Conservation (phyloP, 1,284 basidiomycete genomes). For the Tausonia pullulans region DNA sequence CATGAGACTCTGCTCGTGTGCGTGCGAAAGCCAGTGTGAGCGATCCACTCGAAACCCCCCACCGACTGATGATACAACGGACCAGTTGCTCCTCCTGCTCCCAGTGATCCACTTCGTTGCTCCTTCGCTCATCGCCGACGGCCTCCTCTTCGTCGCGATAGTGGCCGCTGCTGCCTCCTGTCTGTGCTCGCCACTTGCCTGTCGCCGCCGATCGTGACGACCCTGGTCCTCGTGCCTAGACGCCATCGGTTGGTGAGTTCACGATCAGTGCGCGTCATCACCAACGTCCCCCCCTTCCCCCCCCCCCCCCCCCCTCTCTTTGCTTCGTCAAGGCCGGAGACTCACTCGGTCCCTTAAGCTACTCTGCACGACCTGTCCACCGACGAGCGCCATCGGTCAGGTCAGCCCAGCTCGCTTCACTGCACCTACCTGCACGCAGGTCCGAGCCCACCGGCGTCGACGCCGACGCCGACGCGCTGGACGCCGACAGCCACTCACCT, state of each 20-base stretch:
- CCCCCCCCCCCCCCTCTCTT: background rate
- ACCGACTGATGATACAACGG: background rate
- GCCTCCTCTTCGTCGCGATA: constrained; percentile 49
- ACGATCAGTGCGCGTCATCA: background rate
- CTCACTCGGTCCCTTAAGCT: background rate
- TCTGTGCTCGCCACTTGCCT: too few relatives aligned
- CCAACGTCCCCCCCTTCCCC: background rate
- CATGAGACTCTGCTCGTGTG: constrained; percentile 54
- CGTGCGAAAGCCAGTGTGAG: background rate
- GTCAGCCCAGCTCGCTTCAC: background rate
- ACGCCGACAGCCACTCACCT: constrained; percentile 45
- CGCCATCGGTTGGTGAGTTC: background rate
- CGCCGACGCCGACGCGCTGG: too few relatives aligned
- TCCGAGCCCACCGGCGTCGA: too few relatives aligned
- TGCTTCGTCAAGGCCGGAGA: background rate
- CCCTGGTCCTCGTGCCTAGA: background rate
- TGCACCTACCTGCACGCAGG: background rate
- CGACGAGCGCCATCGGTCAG: background rate
- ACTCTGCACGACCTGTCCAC: background rate
- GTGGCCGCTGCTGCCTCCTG: background rate
- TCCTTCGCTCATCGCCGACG: constrained; percentile 25
- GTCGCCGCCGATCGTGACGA: too few relatives aligned
- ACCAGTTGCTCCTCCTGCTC: constrained; percentile 72
- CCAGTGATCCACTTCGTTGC: constrained; percentile 40
- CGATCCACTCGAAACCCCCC: background rate